phyloP scores from a whole-genome alignment of 305 asterid species.

The Fraxinus angustifolia region DNA sequence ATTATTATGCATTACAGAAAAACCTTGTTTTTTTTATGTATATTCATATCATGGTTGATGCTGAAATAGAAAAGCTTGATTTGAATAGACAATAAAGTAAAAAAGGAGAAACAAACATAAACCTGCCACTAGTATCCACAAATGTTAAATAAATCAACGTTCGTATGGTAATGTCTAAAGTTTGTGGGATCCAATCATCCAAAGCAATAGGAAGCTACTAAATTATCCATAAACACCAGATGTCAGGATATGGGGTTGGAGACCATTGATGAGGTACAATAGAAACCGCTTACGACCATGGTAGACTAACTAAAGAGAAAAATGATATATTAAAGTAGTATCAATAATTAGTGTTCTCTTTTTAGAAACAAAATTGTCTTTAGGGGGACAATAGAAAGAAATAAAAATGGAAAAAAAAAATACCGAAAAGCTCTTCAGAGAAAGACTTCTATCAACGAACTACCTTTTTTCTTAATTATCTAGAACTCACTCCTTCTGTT shows the following conservation, averaged over 20 bases:
- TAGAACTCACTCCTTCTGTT: background rate
- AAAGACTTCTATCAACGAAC: no score
- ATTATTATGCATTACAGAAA: no score
- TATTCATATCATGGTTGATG: background rate
- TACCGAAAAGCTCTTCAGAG: no score
- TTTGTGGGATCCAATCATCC: background rate
- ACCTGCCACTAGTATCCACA: background rate
- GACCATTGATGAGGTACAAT: background rate
- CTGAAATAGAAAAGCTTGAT: background rate
- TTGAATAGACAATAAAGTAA: background rate
- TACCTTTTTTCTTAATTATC: background rate
- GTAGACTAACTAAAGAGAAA: background rate
- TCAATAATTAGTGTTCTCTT: background rate
- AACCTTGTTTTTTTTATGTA: background rate
- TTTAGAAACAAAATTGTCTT: background rate
- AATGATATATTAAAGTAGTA: background rate
- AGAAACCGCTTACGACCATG: background rate
- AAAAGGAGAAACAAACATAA: background rate
- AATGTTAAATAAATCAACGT: background rate
- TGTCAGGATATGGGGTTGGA: background rate
- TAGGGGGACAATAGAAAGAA: no score
- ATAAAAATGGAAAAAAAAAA: no score
- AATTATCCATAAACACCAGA: background rate
- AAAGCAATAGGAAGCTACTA: background rate
- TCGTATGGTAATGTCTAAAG: background rate